Evolutionary conservation across 805 yeast genomes (phyloP), one percentile per base, ranked within the genome.

Genomic region (Metschnikowia proteae): DNA sequence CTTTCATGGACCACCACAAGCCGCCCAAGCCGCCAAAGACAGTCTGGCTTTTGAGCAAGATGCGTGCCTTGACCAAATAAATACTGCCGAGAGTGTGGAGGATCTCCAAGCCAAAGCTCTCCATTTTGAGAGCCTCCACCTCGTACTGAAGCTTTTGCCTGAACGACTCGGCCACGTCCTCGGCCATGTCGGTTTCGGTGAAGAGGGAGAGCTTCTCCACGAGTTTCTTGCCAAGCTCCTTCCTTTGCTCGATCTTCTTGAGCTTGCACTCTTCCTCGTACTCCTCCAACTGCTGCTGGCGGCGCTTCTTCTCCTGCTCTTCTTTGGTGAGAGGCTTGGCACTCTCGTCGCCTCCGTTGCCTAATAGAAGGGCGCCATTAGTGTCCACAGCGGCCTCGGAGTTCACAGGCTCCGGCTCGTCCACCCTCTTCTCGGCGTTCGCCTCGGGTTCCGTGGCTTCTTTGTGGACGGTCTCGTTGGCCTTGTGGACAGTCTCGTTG

Each of bases 101-200:
- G 32, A 87, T 85, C 60, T 87, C 90, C 30, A 86, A 66, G n/a
- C 95, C 95, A 66, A 87, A 87, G 23, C 92, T 85, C 64, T 87
- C 94, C 81, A 84, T 79, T 58, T 86, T 86, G 54, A 87, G 72
- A 28, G 82, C 73, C 61, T 91, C 94, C 11, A 96, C 96, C 65
- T 94, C 98, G 59, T 84, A 82, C 52, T 75, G 76, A 56, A 87
- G 76, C 63, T 86, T 84, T 48, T 74, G 75, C 51, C 76, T 69
- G 64, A 89, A 92, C 23, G 75, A 66, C 33, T 60, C 62, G 8
- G 66, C 69, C n/a, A 69, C 68, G 52, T 78, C 74, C 8, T 64
- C 71, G 34, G 70, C 66, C 71, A 71, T 71, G 42, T 73, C 76
- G 3, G 78, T 67, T 51, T 71, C 76, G 1, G 76, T 70, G 36